Evolutionary conservation across 768 basidiomycete genomes (phyloP).

Genomic region (Lentinula sp.): DNA sequence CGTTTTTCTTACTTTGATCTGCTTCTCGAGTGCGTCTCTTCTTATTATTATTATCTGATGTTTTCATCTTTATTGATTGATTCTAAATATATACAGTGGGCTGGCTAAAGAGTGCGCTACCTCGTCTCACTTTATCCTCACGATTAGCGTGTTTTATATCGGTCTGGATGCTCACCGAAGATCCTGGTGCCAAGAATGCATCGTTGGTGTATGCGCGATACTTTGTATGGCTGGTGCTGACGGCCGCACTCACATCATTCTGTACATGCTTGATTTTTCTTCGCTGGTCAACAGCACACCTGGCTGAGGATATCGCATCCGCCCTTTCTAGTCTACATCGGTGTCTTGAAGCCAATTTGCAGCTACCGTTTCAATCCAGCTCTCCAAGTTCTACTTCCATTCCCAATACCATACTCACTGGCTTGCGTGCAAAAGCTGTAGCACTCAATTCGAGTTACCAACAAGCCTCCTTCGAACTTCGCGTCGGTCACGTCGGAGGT

Average conservation of each 20-base stretch:
- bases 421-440: slow-evolving; percentile 28
- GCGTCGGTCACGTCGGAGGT: slow-evolving; percentile 38
- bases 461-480: slow-evolving; percentile 39
- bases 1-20: slow-evolving; percentile 30
- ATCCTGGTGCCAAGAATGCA: slow-evolving; percentile 21
- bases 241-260: slow-evolving; percentile 29
- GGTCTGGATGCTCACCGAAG: slow-evolving; percentile 36
- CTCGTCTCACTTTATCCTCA: slow-evolving; percentile 34
- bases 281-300: slow-evolving; percentile 35
- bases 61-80: background rate
- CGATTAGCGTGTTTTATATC: slow-evolving; percentile 44
- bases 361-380: slow-evolving; percentile 14
- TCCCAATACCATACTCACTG: slow-evolving; percentile 13
- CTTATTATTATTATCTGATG: slow-evolving; percentile 18
- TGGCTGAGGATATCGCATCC: slow-evolving; percentile 30
- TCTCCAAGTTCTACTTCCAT: slow-evolving; percentile 9
- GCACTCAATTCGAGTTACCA: slow-evolving; percentile 34
- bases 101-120: slow-evolving; percentile 35
- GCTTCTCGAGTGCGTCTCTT: slow-evolving; percentile 22
- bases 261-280: slow-evolving; percentile 30
- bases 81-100: slow-evolving; percentile 11
- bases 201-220: slow-evolving; percentile 20
- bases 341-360: slow-evolving; percentile 25
- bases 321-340: slow-evolving; percentile 26
- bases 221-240: slow-evolving; percentile 36